Evolutionary conservation across 2,329 filamentous ascomycete species (phyloP), one percentile per base, ranked within the genome.

Genomic region (Xylaria sp.): DNA sequence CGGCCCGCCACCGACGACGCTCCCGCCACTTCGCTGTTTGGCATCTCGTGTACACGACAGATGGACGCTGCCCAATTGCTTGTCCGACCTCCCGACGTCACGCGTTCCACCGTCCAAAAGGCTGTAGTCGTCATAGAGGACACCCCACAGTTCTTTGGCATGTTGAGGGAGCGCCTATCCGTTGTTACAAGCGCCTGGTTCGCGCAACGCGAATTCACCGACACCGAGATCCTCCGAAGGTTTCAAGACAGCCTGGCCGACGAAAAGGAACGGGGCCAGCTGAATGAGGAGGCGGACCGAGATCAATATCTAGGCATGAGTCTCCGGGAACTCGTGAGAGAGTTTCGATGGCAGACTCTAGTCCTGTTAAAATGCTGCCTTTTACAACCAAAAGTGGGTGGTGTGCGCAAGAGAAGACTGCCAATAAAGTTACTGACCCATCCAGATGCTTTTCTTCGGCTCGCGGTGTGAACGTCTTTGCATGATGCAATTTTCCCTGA

Each of bases 101-200:
- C 96, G n/a, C 88, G 96, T 70, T 97, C 94, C 69, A 98, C 96
- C 1, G 96, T 99, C 51, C 96, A 99, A 80, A 99, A 99, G 84
- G 96, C 95, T 15, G 94, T 99, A 3, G 95, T 99, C 55, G 94
- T 97, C 65, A 94, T 99, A 74, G 94, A 93, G 64, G 93, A 98
- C 81, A 94, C 90, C 72, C 96, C 96, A 9, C 92, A 96, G 78
- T 90, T 90, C 76, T 97, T 99, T 80, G 94, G 94, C 65, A 92
- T 96, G 83, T 84, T 99, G 79, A 90, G 95, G 76, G 93, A 98
- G 81, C 91, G 96, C 74, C 84, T 99, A 72, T 92, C 92, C 58
- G 90, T 97, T 39, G 94, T 99, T 18, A 98, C 95, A 3, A 92
- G 91, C 75, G 95, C 95, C 28, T 99, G 96, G 96, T 99, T 99